Conservation (phyloP, 2,329 filamentous ascomycete species). For the Hymenoscyphus occultus region DNA sequence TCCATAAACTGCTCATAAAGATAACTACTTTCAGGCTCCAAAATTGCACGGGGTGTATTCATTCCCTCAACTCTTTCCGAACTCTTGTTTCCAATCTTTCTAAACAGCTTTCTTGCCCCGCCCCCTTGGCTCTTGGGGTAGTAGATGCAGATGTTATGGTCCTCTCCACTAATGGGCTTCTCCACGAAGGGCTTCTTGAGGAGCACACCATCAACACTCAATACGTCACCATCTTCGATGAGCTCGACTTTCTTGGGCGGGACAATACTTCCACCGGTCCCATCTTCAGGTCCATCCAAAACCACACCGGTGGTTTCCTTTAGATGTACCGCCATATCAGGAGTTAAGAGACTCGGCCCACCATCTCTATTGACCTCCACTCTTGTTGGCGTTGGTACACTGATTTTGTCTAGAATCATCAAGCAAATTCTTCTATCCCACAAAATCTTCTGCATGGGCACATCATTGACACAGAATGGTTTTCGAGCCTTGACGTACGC, state of each 20-base stretch:
- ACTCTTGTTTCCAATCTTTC: conserved; percentile 98
- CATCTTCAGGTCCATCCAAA: conserved; percentile 67
- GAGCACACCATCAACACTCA: conserved; percentile 79
- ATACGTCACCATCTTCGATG: conserved; percentile 83
- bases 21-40: conserved; percentile 79
- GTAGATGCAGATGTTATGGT: conserved; percentile 98
- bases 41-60: conserved; percentile 73
- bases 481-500: conserved; percentile 90
- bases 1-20: conserved; percentile 97
- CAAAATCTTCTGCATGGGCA: conserved; percentile 94
- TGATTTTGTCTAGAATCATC: conserved; percentile 80
- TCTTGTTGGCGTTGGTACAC: conserved; percentile 83
- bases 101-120: conserved; percentile 86
- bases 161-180: conserved; percentile 96
- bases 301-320: conserved; percentile 75
- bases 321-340: conserved; percentile 77
- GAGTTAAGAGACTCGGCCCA: conserved; percentile 73
- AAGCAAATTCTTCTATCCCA: conserved; percentile 95
- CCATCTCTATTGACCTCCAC: conserved; percentile 92
- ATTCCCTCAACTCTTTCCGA: conserved; percentile 86
- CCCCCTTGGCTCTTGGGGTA: conserved; percentile 84
- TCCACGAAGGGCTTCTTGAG: conserved; percentile 95
- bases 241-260: conserved; percentile 70
- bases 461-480: conserved; percentile 95
- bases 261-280: conserved; percentile 52